Evolutionary conservation across 768 basidiomycete species (phyloP).

Genomic region (Calocybe cyanea): DNA sequence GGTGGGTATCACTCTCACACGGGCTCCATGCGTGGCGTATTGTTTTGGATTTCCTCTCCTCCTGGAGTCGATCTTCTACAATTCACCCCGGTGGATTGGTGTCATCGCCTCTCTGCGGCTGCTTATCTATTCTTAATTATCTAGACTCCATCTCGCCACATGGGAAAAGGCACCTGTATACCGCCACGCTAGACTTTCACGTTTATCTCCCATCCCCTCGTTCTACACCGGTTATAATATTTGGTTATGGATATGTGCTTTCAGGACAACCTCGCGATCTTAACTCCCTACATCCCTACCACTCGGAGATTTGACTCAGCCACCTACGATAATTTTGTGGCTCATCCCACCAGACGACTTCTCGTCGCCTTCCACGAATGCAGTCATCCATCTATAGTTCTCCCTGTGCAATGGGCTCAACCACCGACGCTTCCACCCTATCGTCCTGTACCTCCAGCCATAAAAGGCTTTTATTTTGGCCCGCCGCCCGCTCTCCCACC

Average conservation of each 20-base stretch:
- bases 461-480: no score
- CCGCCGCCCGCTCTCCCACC: no score
- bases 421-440: no score
- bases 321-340: no score
- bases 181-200: conserved; percentile 8
- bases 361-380: no score
- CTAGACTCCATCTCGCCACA: neutral
- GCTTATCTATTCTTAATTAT: neutral
- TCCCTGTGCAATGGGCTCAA: no score
- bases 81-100: neutral
- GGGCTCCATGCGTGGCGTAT: neutral
- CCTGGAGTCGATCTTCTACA: neutral
- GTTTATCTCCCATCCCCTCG: neutral
- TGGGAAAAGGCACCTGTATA: conserved; percentile 4
- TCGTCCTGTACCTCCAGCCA: no score
- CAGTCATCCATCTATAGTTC: no score
- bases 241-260: conserved; percentile 15
- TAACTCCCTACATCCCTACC: neutral
- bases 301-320: neutral
- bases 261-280: conserved; percentile 19
- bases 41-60: neutral
- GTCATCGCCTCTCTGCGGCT: neutral
- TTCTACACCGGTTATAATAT: conserved; percentile 2
- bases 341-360: no score
- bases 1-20: neutral